Percentiles rank a stretch among this genome's conserved stretches.
phyloP scores from a whole-genome alignment of 2,329 filamentous ascomycete species.

The Sporothrix luriei region DNA sequence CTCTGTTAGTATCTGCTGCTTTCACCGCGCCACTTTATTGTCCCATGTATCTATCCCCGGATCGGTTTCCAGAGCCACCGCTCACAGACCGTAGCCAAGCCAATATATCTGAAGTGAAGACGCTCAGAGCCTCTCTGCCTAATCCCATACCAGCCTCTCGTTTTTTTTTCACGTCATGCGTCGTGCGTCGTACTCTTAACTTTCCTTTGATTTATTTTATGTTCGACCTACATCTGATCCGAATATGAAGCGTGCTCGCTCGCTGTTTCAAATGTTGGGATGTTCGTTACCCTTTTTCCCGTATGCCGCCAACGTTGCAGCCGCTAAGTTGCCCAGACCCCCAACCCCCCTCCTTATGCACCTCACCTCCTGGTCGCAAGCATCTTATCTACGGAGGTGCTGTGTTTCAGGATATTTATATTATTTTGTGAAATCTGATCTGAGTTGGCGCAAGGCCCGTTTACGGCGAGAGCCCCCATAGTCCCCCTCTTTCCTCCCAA shows the following conservation, averaged over 20 bases:
- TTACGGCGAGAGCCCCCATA: background rate
- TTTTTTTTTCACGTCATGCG: background rate
- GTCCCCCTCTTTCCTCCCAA: background rate
- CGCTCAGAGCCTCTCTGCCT: background rate
- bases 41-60: constrained; percentile 1
- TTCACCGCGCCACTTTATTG: background rate
- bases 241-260: background rate
- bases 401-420: constrained; percentile 26
- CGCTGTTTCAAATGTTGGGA: constrained; percentile 12
- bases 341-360: background rate
- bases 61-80: background rate
- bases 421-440: background rate
- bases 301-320: constrained; percentile 16
- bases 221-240: background rate
- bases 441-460: background rate
- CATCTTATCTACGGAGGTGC: constrained; percentile 26
- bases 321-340: constrained; percentile 28
- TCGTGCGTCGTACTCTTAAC: background rate
- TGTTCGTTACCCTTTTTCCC: background rate
- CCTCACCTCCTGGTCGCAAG: background rate
- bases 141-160: background rate
- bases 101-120: constrained; percentile 15
- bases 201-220: background rate
- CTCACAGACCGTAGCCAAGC: background rate
- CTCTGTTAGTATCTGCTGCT: background rate